phyloP scores from a whole-genome alignment of 129 eudicot genomes.

The Flaveria brownii region DNA sequence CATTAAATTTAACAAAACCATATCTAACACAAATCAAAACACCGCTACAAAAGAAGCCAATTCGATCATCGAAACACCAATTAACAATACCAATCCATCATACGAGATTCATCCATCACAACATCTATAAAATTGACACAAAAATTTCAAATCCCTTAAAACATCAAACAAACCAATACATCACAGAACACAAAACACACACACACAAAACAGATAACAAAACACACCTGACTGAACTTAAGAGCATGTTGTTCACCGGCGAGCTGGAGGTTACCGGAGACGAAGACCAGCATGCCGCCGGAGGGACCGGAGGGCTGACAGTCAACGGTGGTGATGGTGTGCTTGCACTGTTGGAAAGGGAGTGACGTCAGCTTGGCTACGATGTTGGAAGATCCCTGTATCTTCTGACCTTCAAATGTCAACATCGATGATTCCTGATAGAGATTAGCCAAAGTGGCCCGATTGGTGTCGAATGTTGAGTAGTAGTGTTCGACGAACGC shows the following conservation, averaged over 20 bases:
- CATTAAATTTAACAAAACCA: neutral
- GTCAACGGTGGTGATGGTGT: conserved; percentile 57
- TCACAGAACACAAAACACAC: neutral
- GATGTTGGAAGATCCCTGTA: conserved; percentile 49
- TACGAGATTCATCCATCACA: too few species aligned
- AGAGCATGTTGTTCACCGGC: conserved; percentile 67
- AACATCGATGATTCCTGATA: conserved; percentile 61
- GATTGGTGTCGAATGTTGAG: conserved; percentile 58
- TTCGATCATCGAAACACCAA: neutral
- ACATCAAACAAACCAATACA: too few species aligned
- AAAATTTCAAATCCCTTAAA: too few species aligned
- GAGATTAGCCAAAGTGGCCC: conserved; percentile 40
- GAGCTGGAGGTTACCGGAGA: conserved; percentile 62
- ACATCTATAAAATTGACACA: too few species aligned
- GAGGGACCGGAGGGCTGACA: conserved; percentile 69
- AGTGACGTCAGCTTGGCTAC: conserved; percentile 53
- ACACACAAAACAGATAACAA: neutral
- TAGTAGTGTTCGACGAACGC: conserved; percentile 69
- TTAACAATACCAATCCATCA: neutral
- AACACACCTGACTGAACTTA: conserved; percentile 59
- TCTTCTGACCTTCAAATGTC: conserved; percentile 65
- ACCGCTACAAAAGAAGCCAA: neutral
- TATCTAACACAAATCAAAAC: neutral
- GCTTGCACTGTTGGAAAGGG: conserved; percentile 73
- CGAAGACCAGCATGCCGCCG: conserved; percentile 62